phyloP scores from a whole-genome alignment of 2,329 filamentous ascomycete genomes.

The Colletotrichum limetticola region DNA sequence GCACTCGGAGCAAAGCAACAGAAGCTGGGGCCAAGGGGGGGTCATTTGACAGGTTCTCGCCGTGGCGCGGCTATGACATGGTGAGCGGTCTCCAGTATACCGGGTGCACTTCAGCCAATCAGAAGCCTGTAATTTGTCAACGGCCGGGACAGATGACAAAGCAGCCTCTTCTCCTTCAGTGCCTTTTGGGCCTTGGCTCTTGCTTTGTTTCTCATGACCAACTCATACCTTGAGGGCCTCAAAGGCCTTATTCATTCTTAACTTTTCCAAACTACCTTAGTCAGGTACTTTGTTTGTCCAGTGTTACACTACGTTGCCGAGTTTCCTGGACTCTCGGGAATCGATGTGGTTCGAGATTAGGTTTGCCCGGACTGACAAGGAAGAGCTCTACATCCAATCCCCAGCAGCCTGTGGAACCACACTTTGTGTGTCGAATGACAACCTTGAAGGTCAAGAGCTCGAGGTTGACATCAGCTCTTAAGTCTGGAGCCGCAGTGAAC shows the following conservation, averaged over 20 bases:
- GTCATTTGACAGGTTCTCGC: conserved; percentile 30
- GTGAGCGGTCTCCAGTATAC: background rate
- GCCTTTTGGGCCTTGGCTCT: background rate
- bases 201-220: background rate
- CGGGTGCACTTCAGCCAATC: conserved; percentile 12
- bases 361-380: background rate
- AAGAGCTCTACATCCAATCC: background rate
- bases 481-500: background rate
- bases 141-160: conserved; percentile 13
- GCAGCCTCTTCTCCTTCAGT: background rate
- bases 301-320: too few species aligned
- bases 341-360: background rate
- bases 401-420: background rate
- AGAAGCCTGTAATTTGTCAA: conserved; percentile 27
- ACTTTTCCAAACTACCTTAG: background rate
- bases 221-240: background rate
- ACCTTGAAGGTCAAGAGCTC: background rate
- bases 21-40: conserved; percentile 25
- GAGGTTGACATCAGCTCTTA: background rate
- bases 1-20: conserved; percentile 8
- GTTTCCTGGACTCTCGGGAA: background rate
- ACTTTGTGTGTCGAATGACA: background rate
- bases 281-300: background rate
- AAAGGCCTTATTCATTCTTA: background rate
- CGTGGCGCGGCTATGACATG: conserved; percentile 36